A percentile compares a stretch with the other conserved stretches of the same genome.
phyloP scores from a whole-genome alignment of 495 filamentous ascomycete genomes.

The Tetracladium setigerum region DNA sequence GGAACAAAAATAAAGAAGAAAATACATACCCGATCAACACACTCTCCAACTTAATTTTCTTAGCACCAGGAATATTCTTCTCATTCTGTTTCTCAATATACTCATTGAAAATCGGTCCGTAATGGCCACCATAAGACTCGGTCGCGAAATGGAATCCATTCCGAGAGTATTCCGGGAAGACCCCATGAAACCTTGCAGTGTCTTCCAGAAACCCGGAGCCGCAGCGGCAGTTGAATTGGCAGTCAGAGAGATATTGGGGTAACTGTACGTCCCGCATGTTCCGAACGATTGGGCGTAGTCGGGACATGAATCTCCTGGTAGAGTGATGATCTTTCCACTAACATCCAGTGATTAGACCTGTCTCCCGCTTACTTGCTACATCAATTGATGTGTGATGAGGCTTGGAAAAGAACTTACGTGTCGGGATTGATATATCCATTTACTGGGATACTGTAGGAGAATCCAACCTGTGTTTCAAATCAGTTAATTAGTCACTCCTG shows the following conservation, averaged over 20 bases:
- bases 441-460: slow-evolving; percentile 51
- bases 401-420: background rate
- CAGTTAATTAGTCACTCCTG: background rate
- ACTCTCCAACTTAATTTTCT: slow-evolving; percentile 45
- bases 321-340: slow-evolving; percentile 11
- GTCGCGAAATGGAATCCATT: slow-evolving; percentile 51
- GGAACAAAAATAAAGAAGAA: slow-evolving; percentile 1
- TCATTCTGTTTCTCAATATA: slow-evolving; percentile 63
- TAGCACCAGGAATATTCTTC: slow-evolving; percentile 38
- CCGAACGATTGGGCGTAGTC: slow-evolving; percentile 34
- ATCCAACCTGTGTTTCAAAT: slow-evolving; percentile 35
- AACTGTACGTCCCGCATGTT: slow-evolving; percentile 49
- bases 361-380: background rate
- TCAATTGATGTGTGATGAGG: background rate
- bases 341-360: slow-evolving; percentile 19
- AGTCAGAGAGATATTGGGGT: slow-evolving; percentile 39
- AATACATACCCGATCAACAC: slow-evolving; percentile 39
- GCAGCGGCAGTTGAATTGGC: slow-evolving; percentile 46
- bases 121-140: slow-evolving; percentile 59
- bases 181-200: slow-evolving; percentile 58
- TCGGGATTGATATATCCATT: slow-evolving; percentile 32
- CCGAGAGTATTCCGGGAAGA: slow-evolving; percentile 51
- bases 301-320: slow-evolving; percentile 44
- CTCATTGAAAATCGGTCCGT: slow-evolving; percentile 55
- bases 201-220: slow-evolving; percentile 52